Base-by-base conservation (phyloP, 2,329 filamentous ascomycete species). In the Stagonosporopsis chrysanthemi region DNA sequence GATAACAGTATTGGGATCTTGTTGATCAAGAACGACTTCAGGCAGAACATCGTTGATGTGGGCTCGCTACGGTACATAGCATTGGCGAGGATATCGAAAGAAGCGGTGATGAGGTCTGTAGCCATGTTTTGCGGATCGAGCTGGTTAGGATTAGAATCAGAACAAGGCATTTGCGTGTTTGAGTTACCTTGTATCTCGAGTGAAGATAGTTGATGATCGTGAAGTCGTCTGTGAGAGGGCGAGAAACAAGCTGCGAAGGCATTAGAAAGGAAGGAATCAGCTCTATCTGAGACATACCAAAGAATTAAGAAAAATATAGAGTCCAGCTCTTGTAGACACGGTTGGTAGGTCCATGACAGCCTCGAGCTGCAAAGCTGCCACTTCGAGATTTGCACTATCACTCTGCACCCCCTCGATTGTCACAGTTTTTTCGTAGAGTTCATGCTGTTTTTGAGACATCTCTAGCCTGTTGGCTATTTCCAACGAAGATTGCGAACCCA, bases 71-170 rank as follows among this genome's bases (percentile, higher is more conserved):
- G 86, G 65, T 95, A 91, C 61, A 94, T 90, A 5, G 90, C 90
- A 69, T 96, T 96, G 33, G 92, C 90, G 15, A 99, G 81, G 5
- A 96, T 84, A 67, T 98, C 93, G 69, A 99, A 98, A 0, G 92
- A 88, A 1, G 92, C 91, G 9, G 94, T 84, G 39, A 98, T 90
- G 2, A 98, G 82, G 67, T 97, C 92, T 51, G 92, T 86, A 0
- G 90, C 87, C 41, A 92, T 87, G 12, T 86, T 84, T 74, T 94
- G 90, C 39, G 90, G 83, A 67, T 97, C 90, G 36, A 89, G 90
- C 84, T 92, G 4, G 17, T 2, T 15, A 5, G 9, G 26, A 49
- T 81, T 42, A 80, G 75, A 67, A 19, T 60, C n/a, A 14, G 4
- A 14, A 8, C 8, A 6, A 5, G 5, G 19, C 5, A 8, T 24